These are phyloP conservation scores for Eremochloa ophiuroides DNA, from an alignment of 176 grass and related monocot species.

Conservation along the genomic window DNA sequence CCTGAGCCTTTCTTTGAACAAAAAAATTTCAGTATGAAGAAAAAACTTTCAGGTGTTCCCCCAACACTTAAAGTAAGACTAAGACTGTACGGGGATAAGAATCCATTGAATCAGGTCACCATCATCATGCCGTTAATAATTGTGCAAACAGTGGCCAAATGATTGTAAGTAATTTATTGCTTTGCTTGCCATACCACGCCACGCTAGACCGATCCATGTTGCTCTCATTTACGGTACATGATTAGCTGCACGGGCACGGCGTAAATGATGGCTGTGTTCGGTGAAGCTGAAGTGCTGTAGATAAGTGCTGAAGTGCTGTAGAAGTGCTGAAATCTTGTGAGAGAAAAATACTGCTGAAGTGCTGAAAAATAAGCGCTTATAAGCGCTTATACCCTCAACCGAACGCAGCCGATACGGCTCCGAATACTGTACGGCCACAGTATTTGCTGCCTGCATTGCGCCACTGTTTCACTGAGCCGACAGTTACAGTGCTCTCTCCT, in stretches of 20 bases:
- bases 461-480: conserved; percentile 16
- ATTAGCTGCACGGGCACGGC: not conserved
- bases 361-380: too few relatives aligned
- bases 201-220: not conserved
- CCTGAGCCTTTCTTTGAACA: not conserved
- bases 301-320: too few relatives aligned
- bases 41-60: not conserved
- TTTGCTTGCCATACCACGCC: conserved; percentile 11
- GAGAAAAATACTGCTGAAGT: too few relatives aligned
- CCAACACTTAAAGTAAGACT: not conserved
- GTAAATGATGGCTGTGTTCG: too few relatives aligned
- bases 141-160: conserved; percentile 25
- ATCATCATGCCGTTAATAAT: not conserved
- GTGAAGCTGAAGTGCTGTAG: too few relatives aligned
- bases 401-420: too few relatives aligned
- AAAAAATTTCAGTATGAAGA: not conserved
- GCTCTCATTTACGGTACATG: not conserved
- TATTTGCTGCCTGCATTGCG: too few relatives aligned
- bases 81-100: not conserved
- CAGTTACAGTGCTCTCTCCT: not conserved
- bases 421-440: too few relatives aligned
- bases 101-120: not conserved
- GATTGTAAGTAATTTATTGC: conserved; percentile 17
- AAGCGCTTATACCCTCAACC: too few relatives aligned
- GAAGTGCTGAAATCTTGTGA: too few relatives aligned